These are phyloP conservation scores for Zymoseptoria brevis DNA, from an alignment of 2,329 filamentous ascomycete genomes.

Conservation along the genomic window DNA sequence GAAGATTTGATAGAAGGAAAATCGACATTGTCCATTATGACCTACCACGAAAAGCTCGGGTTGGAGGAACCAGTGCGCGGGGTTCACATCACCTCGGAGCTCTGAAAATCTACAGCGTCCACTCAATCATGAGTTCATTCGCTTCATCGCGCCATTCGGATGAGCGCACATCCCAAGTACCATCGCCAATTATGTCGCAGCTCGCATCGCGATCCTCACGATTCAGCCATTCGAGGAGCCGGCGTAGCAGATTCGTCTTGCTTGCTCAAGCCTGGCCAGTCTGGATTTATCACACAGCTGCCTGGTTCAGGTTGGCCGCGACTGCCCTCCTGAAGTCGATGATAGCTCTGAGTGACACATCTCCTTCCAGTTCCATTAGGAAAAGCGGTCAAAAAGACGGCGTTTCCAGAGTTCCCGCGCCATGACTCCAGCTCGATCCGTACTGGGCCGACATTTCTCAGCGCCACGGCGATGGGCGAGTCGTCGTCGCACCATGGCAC, in stretches of 20 bases:
- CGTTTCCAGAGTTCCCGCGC: slow-evolving; percentile 27
- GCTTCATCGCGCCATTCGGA: neutral
- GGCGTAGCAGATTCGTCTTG: slow-evolving; percentile 7
- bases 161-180: neutral
- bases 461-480: slow-evolving; percentile 30
- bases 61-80: neutral
- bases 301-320: slow-evolving; percentile 20
- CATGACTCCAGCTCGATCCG: slow-evolving; percentile 32
- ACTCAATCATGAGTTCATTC: neutral
- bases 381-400: slow-evolving; percentile 23
- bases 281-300: slow-evolving; percentile 25
- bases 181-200: neutral
- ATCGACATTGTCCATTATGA: neutral
- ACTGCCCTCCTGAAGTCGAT: slow-evolving; percentile 23
- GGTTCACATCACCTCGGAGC: neutral
- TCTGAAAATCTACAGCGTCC: neutral
- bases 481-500: slow-evolving; percentile 34
- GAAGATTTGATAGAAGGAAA: neutral
- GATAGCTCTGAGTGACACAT: slow-evolving; percentile 9
- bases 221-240: neutral
- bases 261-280: slow-evolving; percentile 23
- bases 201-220: slow-evolving; percentile 6
- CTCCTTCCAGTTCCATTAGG: slow-evolving; percentile 11
- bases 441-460: slow-evolving; percentile 32
- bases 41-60: neutral